phyloP scores from a whole-genome alignment of 2,329 filamentous ascomycete species.

The Lojkania enalia region DNA sequence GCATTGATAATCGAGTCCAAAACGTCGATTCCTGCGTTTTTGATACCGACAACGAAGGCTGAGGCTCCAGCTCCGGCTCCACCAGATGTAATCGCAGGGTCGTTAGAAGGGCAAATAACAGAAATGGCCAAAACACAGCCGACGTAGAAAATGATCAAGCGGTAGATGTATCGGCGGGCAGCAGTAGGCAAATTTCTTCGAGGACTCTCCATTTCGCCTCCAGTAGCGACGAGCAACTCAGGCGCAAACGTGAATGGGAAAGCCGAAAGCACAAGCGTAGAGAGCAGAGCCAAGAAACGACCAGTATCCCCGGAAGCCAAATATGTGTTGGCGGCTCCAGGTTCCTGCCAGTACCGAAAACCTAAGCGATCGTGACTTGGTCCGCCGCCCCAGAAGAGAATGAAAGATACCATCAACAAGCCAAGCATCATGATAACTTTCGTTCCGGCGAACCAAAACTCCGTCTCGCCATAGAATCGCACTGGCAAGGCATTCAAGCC shows the following conservation, averaged over 20 bases:
- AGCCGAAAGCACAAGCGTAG: constrained; percentile 54
- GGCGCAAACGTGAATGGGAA: constrained; percentile 61
- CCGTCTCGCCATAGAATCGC: constrained; percentile 42
- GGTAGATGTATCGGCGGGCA: constrained; percentile 63
- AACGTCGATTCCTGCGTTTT: constrained; percentile 55
- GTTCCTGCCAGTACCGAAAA: constrained; percentile 62
- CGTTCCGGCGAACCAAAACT: constrained; percentile 40
- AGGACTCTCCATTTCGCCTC: constrained; percentile 62
- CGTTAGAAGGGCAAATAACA: constrained; percentile 61
- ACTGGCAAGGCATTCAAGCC: constrained; percentile 43
- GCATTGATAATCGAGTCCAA: constrained; percentile 71
- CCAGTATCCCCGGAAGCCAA: constrained; percentile 52
- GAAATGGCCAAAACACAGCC: constrained; percentile 62
- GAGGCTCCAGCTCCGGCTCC: constrained; percentile 58
- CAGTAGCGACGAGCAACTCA: constrained; percentile 53
- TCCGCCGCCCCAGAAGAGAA: constrained; percentile 61
- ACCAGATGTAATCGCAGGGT: constrained; percentile 55
- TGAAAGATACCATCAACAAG: constrained; percentile 56
- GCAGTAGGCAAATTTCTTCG: constrained; percentile 63
- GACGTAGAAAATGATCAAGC: constrained; percentile 66
- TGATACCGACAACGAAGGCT: constrained; percentile 55
- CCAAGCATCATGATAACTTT: constrained; percentile 46
- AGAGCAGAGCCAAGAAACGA: constrained; percentile 57
- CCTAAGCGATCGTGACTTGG: constrained; percentile 57
- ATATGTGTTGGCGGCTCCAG: constrained; percentile 55